Percentiles rank a stretch among this genome's conserved stretches.
Evolutionary conservation across 2,329 filamentous ascomycete genomes (phyloP).

Genomic region (Pseudodiploospora longispora): DNA sequence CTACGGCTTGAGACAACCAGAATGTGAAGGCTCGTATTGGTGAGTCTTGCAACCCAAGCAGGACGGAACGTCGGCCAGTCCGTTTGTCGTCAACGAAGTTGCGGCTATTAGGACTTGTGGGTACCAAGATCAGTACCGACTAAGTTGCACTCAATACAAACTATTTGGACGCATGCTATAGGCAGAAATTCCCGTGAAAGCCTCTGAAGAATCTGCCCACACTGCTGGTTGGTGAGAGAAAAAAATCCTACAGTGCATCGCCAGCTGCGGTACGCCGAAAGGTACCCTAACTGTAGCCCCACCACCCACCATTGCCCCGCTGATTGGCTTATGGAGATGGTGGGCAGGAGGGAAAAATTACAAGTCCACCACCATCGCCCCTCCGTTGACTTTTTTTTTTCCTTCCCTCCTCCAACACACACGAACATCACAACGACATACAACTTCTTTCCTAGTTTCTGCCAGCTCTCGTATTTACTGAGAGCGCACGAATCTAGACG

Average conservation of each 20-base stretch:
- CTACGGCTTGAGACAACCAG: too few species aligned
- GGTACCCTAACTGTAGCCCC: slow-evolving; percentile 17
- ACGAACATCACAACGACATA: slow-evolving; percentile 23
- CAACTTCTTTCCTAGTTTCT: slow-evolving; percentile 33
- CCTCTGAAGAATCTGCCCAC: too few species aligned
- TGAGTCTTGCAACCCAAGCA: too few species aligned
- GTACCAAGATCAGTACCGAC: too few species aligned
- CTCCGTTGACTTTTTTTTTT: slow-evolving; percentile 32
- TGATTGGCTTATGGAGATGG: slow-evolving; percentile 12
- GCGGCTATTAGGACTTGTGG: too few species aligned
- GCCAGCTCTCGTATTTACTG: slow-evolving; percentile 34
- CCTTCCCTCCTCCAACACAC: slow-evolving; percentile 18
- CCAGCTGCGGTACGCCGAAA: slow-evolving; percentile 5
- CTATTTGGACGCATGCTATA: too few species aligned
- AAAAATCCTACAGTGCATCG: slow-evolving; percentile 7
- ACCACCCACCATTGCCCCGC: slow-evolving; percentile 1
- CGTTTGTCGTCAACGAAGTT: too few species aligned
- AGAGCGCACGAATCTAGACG: slow-evolving; percentile 42
- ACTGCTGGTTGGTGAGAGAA: slow-evolving; percentile 1
- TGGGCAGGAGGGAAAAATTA: slow-evolving; percentile 23
- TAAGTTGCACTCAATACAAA: too few species aligned
- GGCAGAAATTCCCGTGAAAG: too few species aligned
- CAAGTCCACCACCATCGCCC: slow-evolving; percentile 27
- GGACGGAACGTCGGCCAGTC: too few species aligned
- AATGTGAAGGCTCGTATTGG: too few species aligned